Conservation (phyloP, 2,329 filamentous ascomycete species). For the Cytospora chrysosperma region DNA sequence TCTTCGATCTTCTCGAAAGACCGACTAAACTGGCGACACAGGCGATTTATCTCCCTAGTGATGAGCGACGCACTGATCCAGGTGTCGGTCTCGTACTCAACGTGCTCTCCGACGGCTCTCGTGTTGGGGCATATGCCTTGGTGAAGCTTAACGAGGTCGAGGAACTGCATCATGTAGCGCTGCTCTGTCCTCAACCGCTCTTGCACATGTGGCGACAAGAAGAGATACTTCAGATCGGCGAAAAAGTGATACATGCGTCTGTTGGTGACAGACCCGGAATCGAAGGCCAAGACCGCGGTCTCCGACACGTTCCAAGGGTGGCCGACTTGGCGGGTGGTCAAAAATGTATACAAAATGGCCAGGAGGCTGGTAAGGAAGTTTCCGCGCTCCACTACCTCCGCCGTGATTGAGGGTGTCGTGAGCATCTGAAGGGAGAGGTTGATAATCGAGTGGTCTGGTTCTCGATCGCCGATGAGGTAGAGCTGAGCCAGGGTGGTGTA, state of each 20-base stretch:
- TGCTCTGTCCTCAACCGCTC: slow-evolving; percentile 78
- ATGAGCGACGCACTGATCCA: slow-evolving; percentile 97
- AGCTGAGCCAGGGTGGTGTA: slow-evolving; percentile 93
- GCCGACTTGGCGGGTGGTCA: slow-evolving; percentile 93
- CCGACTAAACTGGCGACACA: slow-evolving; percentile 85
- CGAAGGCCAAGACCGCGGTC: slow-evolving; percentile 84
- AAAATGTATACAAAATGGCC: slow-evolving; percentile 95
- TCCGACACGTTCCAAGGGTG: slow-evolving; percentile 88
- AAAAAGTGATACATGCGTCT: slow-evolving; percentile 98
- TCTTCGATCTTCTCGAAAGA: slow-evolving; percentile 71
- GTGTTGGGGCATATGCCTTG: slow-evolving; percentile 96
- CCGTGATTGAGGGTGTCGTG: slow-evolving; percentile 93
- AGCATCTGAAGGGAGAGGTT: slow-evolving; percentile 96
- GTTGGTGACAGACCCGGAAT: slow-evolving; percentile 92
- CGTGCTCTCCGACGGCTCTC: slow-evolving; percentile 88
- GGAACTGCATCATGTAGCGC: slow-evolving; percentile 87
- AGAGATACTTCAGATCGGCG: slow-evolving; percentile 86
- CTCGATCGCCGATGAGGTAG: slow-evolving; percentile 91
- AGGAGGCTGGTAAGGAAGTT: slow-evolving; percentile 95
- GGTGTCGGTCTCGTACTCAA: slow-evolving; percentile 96
- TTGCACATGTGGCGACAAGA: slow-evolving; percentile 85
- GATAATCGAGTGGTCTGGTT: slow-evolving; percentile 98
- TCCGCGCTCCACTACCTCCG: slow-evolving; percentile 89
- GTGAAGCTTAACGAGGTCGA: slow-evolving; percentile 92
- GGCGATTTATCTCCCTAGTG: slow-evolving; percentile 89